Percentiles rank a stretch among this genome's conserved stretches.
Evolutionary conservation across 2,329 filamentous ascomycete species (phyloP).

Genomic region (Aureobasidium sp.): DNA sequence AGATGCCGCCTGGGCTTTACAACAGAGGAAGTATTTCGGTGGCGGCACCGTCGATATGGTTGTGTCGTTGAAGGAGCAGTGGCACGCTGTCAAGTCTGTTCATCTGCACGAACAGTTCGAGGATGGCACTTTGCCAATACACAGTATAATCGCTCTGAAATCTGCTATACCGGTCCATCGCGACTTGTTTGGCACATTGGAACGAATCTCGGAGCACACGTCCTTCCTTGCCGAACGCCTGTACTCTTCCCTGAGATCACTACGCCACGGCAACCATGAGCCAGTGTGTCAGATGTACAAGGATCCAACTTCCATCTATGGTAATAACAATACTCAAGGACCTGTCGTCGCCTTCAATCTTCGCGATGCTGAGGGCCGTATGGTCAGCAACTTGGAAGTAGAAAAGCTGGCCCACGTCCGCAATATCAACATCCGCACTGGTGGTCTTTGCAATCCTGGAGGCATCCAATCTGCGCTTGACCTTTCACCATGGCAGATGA

Average conservation of each 20-base stretch:
- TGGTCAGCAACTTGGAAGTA: slow-evolving; percentile 76
- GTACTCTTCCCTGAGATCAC: slow-evolving; percentile 47
- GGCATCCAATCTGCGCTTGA: slow-evolving; percentile 68
- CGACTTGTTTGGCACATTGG: slow-evolving; percentile 62
- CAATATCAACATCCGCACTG: slow-evolving; percentile 77
- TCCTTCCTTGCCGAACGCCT: slow-evolving; percentile 56
- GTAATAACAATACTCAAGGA: slow-evolving; percentile 48
- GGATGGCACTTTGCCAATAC: slow-evolving; percentile 85
- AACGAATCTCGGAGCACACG: slow-evolving; percentile 63
- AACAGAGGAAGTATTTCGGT: slow-evolving; percentile 73
- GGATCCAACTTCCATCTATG: slow-evolving; percentile 33
- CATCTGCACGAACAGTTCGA: slow-evolving; percentile 76
- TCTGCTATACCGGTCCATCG: slow-evolving; percentile 65
- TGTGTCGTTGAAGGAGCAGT: slow-evolving; percentile 61
- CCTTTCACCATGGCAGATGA: slow-evolving; percentile 75
- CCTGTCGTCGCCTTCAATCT: slow-evolving; percentile 83
- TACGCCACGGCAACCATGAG: slow-evolving; percentile 63
- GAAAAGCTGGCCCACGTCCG: slow-evolving; percentile 79
- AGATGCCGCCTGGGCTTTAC: slow-evolving; percentile 54
- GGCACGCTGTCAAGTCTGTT: slow-evolving; percentile 68
- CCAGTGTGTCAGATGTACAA: slow-evolving; percentile 63
- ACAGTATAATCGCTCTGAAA: slow-evolving; percentile 79
- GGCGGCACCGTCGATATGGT: slow-evolving; percentile 93
- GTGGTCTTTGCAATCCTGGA: slow-evolving; percentile 86
- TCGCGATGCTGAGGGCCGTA: slow-evolving; percentile 58